Percentiles rank a stretch among this genome's conserved stretches.
Conservation (phyloP, 1,139 yeast genomes). For the Pichia cactophila region DNA sequence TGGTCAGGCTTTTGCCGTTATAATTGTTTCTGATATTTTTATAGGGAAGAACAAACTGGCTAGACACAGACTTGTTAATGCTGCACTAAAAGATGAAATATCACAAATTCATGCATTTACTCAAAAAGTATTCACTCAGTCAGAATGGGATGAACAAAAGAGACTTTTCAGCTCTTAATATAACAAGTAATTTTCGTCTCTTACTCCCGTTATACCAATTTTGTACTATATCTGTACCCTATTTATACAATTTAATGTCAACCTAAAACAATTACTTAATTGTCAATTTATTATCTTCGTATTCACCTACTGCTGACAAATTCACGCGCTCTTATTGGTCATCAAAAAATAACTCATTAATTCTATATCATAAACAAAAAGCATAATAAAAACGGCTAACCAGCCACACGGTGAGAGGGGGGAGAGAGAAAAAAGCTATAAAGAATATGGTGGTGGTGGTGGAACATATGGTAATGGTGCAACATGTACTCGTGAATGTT, state of each 20-base stretch:
- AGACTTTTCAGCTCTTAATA: slow-evolving; percentile 17
- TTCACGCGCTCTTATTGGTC: slow-evolving; percentile 7
- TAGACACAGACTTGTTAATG: slow-evolving; percentile 82
- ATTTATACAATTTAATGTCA: not conserved
- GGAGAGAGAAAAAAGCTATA: not conserved
- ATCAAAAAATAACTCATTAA: not conserved
- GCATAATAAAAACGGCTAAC: not conserved
- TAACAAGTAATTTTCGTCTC: too few species aligned
- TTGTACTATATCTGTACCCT: not conserved
- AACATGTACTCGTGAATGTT: slow-evolving; percentile 1
- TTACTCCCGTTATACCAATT: too few species aligned
- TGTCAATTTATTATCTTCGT: too few species aligned
- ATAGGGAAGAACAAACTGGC: slow-evolving; percentile 76
- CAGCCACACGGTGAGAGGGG: not conserved
- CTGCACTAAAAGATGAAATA: slow-evolving; percentile 71
- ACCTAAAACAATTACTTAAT: not conserved
- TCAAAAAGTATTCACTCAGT: slow-evolving; percentile 72
- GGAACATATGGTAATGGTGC: slow-evolving; percentile 7
- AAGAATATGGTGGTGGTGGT: slow-evolving; percentile 24
- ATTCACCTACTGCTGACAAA: slow-evolving; percentile 2
- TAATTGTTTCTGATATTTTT: slow-evolving; percentile 74
- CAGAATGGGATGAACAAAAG: slow-evolving; percentile 51
- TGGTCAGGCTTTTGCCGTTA: slow-evolving; percentile 81
- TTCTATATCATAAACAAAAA: not conserved
- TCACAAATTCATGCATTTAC: slow-evolving; percentile 90